Base-by-base conservation (phyloP, 225 moss, liverwort and hornwort genomes). In the Marchantia paleacea region DNA sequence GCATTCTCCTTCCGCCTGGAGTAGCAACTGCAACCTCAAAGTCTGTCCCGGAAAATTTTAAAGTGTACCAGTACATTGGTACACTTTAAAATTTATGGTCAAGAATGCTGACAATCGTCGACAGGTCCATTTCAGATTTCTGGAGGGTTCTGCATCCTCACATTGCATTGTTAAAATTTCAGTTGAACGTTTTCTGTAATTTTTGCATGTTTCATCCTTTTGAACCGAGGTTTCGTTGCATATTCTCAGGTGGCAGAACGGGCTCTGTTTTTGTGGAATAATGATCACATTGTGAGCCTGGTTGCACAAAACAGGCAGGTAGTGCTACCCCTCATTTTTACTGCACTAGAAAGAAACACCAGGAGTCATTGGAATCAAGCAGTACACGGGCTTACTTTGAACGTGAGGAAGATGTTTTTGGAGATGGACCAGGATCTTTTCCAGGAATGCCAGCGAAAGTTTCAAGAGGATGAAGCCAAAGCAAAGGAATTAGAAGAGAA, bases 381-480 rank as follows among this genome's bases (percentile, higher is more conserved):
- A 61, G 94, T 97, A 10, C 91, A 97, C 62, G 93, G 97, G 73
- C 87, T 94, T 30, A 97, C 97, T 29, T 86, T 94, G 52, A 94
- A 97, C 57, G 94, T 94, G 28, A 90, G 97, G 24, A 97, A 97
- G 80, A 97, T 97, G 97, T 97, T 97, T 67, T 80, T 94, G 65
- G 97, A 97, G 87, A 97, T 97, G 97, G 97, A 97, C 75, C 93
- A 93, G 73, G 97, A 97, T 55, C 86, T 97, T 39, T 97, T 93
- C 77, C 94, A 93, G 75, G 97, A 94, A 81, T 97, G 97, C 76
- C 97, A 93, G 76, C 87, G 87, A 31, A 94, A 97, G 81, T 93
- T 91, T 79, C 92, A 90, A 86, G 97, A 97, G 64, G 97, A 97
- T 69, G 97, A 97, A 84, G 83, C 91, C 0, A 94, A 92, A 83